Evolutionary conservation across 352 stramenopile species (phyloP).

Genomic region (Phytophthora palmivora): DNA sequence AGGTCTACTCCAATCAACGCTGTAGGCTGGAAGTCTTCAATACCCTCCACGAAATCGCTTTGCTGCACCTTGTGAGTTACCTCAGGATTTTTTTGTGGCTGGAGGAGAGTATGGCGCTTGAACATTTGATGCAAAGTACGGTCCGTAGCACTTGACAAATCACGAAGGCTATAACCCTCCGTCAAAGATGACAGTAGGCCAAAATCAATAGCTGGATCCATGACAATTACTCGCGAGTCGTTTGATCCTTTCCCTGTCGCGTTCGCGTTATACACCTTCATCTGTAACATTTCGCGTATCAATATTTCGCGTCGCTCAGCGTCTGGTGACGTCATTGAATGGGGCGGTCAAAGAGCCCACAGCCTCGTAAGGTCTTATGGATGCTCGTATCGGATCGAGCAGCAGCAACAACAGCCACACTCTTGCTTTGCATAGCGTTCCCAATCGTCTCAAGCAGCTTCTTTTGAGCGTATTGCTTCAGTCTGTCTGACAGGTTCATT

Average conservation of each 20-base stretch:
- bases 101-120: conserved; percentile 45
- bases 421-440: conserved; percentile 69
- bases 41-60: conserved; percentile 74
- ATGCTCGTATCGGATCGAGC: conserved; percentile 68
- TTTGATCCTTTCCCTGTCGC: conserved; percentile 21
- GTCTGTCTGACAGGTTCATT: conserved; percentile 21
- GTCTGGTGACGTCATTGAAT: conserved; percentile 68
- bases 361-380: conserved; percentile 68
- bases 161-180: conserved; percentile 84
- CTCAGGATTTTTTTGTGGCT: conserved; percentile 9
- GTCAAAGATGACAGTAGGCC: conserved; percentile 67
- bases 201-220: conserved; percentile 74
- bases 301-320: conserved; percentile 68
- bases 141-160: conserved; percentile 75
- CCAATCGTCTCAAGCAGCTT: conserved; percentile 60
- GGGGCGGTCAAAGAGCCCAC: conserved; percentile 74
- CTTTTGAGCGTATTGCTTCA: conserved; percentile 24
- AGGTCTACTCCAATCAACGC: conserved; percentile 82
- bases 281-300: conserved; percentile 63
- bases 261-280: conserved; percentile 50
- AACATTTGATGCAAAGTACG: conserved; percentile 73
- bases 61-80: conserved; percentile 49
- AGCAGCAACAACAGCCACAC: conserved; percentile 66
- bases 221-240: conserved; percentile 13
- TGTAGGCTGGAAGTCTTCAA: conserved; percentile 84